A percentile compares a stretch with the other conserved stretches of the same genome.
Conservation (phyloP, 2,329 filamentous ascomycete species). For the Colletotrichum horii region DNA sequence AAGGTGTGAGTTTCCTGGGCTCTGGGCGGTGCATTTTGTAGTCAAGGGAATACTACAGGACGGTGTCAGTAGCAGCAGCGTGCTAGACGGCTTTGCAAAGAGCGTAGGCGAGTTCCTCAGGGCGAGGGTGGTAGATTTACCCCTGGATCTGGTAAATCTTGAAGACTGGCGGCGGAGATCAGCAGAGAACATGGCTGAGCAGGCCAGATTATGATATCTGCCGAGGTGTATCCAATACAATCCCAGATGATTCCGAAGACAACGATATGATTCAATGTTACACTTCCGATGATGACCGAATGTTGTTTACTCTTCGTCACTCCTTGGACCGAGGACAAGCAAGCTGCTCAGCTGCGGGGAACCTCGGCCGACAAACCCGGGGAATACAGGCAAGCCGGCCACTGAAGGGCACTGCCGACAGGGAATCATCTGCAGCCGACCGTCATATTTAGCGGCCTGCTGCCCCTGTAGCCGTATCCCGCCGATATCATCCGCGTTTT, state of each 20-base stretch:
- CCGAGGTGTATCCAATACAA: neutral
- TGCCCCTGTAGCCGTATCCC: neutral
- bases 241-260: neutral
- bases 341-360: neutral
- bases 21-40: slow-evolving; percentile 50
- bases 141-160: slow-evolving; percentile 24
- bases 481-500: neutral
- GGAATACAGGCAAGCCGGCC: neutral
- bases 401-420: neutral
- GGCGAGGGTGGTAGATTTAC: slow-evolving; percentile 32
- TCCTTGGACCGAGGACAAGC: neutral
- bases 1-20: slow-evolving; percentile 47
- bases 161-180: slow-evolving; percentile 23
- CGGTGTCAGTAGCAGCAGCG: slow-evolving; percentile 51
- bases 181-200: neutral
- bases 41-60: slow-evolving; percentile 48
- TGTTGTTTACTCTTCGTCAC: neutral
- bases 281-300: neutral
- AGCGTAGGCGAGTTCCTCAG: slow-evolving; percentile 55
- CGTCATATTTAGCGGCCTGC: neutral
- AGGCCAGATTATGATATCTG: neutral
- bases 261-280: neutral
- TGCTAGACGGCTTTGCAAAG: slow-evolving; percentile 56
- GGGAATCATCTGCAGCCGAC: neutral
- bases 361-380: neutral